phyloP scores from a whole-genome alignment of 108 stramenopile genomes.

The Skeletonema menzelii region DNA sequence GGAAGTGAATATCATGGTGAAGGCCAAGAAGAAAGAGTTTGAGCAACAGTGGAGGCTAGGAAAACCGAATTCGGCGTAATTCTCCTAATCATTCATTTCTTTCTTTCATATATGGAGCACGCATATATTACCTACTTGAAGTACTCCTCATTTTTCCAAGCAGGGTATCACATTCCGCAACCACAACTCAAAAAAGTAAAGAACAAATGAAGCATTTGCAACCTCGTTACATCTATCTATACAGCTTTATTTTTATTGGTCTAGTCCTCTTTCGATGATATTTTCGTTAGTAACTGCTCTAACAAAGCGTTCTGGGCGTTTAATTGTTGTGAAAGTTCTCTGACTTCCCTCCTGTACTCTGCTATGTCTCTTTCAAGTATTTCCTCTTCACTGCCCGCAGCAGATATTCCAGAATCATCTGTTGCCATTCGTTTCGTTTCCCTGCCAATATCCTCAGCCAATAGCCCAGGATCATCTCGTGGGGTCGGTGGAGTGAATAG shows the following conservation, averaged over 20 bases:
- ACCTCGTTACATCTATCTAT: too few species aligned
- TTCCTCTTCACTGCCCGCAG: neutral
- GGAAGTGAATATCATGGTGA: slow-evolving; percentile 51
- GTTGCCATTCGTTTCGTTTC: neutral
- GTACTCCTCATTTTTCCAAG: too few species aligned
- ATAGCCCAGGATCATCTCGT: neutral
- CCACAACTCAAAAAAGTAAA: too few species aligned
- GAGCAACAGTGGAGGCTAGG: slow-evolving; percentile 22
- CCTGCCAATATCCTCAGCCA: neutral
- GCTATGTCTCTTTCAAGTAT: neutral
- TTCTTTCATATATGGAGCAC: too few species aligned
- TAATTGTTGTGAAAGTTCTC: neutral
- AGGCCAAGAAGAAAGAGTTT: slow-evolving; percentile 22
- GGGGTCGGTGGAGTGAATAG: slow-evolving; percentile 1
- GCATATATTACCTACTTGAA: too few species aligned
- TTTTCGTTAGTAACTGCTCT: neutral
- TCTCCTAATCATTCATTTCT: neutral
- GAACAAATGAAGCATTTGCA: too few species aligned
- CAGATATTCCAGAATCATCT: neutral
- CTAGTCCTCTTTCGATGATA: too few species aligned
- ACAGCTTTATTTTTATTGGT: too few species aligned
- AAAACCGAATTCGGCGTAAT: neutral
- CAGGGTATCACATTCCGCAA: too few species aligned
- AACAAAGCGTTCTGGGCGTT: neutral
- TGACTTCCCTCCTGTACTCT: neutral